Percentiles rank a stretch among this genome's conserved stretches.
These are phyloP conservation scores for Nakazawaea wyomingensis DNA, from an alignment of 805 yeast species.

Conservation along the genomic window DNA sequence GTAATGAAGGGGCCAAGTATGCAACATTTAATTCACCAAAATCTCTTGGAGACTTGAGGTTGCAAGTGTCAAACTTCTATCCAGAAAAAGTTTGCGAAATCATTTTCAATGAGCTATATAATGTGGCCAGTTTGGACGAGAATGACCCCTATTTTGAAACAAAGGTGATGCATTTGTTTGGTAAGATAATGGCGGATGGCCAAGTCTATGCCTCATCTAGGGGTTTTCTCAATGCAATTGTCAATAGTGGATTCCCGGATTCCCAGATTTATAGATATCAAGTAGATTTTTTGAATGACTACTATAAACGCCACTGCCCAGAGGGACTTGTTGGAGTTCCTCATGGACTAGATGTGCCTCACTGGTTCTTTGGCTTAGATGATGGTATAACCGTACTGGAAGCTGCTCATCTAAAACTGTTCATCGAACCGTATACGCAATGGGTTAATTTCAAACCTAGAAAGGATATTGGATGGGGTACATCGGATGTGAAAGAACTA, in stretches of 20 bases:
- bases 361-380: slow-evolving; percentile 29
- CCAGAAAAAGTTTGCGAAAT: slow-evolving; percentile 23
- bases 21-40: slow-evolving; percentile 27
- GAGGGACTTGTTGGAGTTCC: slow-evolving; percentile 25
- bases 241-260: slow-evolving; percentile 24
- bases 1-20: slow-evolving; percentile 28
- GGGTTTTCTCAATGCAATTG: slow-evolving; percentile 28
- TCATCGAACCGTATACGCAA: slow-evolving; percentile 5
- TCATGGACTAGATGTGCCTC: slow-evolving; percentile 29
- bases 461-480: slow-evolving; percentile 7
- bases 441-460: slow-evolving; percentile 5
- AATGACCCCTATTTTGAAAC: slow-evolving; percentile 16
- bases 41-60: slow-evolving; percentile 22
- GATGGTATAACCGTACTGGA: slow-evolving; percentile 26
- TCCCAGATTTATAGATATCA: slow-evolving; percentile 27
- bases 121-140: slow-evolving; percentile 14
- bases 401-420: slow-evolving; percentile 4
- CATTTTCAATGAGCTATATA: slow-evolving; percentile 22
- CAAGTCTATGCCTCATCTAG: slow-evolving; percentile 35
- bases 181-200: slow-evolving; percentile 31
- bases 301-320: slow-evolving; percentile 20
- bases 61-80: slow-evolving; percentile 32
- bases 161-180: slow-evolving; percentile 23
- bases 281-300: slow-evolving; percentile 24
- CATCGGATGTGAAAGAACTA: background rate